Evolutionary conservation across 2,329 filamentous ascomycete genomes (phyloP), one percentile per base, ranked within the genome.

Genomic region (Alternaria atra): DNA sequence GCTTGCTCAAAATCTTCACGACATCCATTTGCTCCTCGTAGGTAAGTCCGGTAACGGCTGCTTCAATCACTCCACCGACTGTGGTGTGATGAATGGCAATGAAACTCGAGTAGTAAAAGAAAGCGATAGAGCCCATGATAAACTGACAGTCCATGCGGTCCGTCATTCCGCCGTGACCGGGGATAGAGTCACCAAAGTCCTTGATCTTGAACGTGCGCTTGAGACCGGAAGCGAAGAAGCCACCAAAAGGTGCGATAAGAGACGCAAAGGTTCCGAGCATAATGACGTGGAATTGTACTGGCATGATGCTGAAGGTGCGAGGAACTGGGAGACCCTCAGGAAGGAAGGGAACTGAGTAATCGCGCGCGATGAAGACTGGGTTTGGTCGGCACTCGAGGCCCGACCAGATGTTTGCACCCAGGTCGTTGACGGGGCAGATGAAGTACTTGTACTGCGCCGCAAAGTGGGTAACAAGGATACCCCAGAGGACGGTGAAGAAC

Each of bases 131-230:
- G 8, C 95, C 95, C 95, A 99, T 99, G 83, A 98, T 98, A 82
- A 99, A 99, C 77, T 99, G 95, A 79, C 95, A 99, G 77, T 99
- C 95, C 94, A 99, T 98, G 64, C 95, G 91, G 78, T 99, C 95
- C 15, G 95, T 99, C 83, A 99, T 98, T 70, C 95, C 95, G 63
- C 95, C 95, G 74, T 99, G 95, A 23, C 95, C 95, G 1, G 95
- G 95, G 70, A 99, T 99, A 1, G 93, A 97, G 80, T 99, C 92
- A 69, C 95, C 95, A 82, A 99, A 99, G 82, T 99, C 95, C 85
- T 99, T 99, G 85, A 99, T 96, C 84, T 99, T 98, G 84, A 99
- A 99, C 4, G 94, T 97, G 30, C 95, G 92, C 87, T 99, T 99
- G 59, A 99, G 86, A 1, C 95, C 95, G 2, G 94, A 97, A 5